Evolutionary conservation across 202 grass and related monocot species (phyloP).

Genomic region (Carex arenaria): DNA sequence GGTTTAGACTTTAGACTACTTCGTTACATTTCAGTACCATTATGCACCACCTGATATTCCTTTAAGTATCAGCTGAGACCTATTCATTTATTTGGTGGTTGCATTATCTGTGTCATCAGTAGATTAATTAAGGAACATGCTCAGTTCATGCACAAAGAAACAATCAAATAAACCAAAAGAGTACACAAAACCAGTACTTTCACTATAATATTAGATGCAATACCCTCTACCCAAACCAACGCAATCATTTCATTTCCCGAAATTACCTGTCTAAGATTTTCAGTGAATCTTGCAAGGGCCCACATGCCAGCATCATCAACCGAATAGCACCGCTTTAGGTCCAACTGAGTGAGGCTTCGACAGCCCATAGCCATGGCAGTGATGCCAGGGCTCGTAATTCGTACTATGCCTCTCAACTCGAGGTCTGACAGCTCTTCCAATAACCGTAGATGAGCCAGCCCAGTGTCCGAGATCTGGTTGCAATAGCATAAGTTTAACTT

Average conservation of each 20-base stretch:
- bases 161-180: background rate
- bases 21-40: background rate
- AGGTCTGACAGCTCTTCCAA: slow-evolving; percentile 76
- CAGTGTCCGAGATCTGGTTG: slow-evolving; percentile 71
- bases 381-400: slow-evolving; percentile 65
- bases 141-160: background rate
- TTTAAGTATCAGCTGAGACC: background rate
- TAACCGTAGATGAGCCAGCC: slow-evolving; percentile 59
- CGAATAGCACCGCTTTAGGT: slow-evolving; percentile 83
- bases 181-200: background rate
- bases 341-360: slow-evolving; percentile 64
- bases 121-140: background rate
- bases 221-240: background rate
- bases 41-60: background rate
- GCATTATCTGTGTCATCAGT: background rate
- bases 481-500: slow-evolving; percentile 90
- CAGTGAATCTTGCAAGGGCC: slow-evolving; percentile 77
- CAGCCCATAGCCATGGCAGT: slow-evolving; percentile 59
- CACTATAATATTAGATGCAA: background rate
- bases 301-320: slow-evolving; percentile 77
- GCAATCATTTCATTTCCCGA: background rate
- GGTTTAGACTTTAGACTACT: background rate
- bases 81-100: background rate
- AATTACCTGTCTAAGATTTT: slow-evolving; percentile 91
- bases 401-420: slow-evolving; percentile 64